These are phyloP conservation scores for Geranium incanum DNA, from an alignment of 441 rosid species.

Conservation along the genomic window DNA sequence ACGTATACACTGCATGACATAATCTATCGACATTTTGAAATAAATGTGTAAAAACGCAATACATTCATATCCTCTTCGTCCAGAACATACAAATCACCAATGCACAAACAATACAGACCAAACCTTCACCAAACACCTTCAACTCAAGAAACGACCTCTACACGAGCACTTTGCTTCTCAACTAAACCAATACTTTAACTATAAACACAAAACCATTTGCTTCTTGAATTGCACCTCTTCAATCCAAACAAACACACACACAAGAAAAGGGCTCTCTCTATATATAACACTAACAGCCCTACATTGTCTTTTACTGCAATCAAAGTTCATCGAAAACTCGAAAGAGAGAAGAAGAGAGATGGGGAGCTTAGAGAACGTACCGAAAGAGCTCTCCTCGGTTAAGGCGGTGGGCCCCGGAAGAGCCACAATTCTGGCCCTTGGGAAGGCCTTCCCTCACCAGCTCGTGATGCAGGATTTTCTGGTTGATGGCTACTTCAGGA, in stretches of 20 bases:
- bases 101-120: neutral
- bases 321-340: neutral
- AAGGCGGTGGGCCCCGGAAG: conserved; percentile 46
- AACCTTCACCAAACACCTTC: neutral
- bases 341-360: conserved; percentile 21
- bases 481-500: conserved; percentile 85
- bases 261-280: no score
- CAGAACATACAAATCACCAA: neutral
- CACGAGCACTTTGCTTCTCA: conserved; percentile 42
- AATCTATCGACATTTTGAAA: no score
- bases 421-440: conserved; percentile 79
- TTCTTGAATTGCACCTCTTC: neutral
- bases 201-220: conserved; percentile 9
- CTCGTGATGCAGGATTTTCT: conserved; percentile 91
- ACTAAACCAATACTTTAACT: conserved; percentile 28
- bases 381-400: conserved; percentile 24
- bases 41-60: no score
- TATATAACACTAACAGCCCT: conserved; percentile 10
- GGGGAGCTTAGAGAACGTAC: conserved; percentile 51
- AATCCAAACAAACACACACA: no score
- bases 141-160: neutral
- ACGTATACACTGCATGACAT: no score
- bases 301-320: neutral
- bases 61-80: no score
- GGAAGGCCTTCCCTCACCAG: conserved; percentile 94